Conservation (phyloP, 352 stramenopile genomes). For the Phytophthora citrophthora region DNA sequence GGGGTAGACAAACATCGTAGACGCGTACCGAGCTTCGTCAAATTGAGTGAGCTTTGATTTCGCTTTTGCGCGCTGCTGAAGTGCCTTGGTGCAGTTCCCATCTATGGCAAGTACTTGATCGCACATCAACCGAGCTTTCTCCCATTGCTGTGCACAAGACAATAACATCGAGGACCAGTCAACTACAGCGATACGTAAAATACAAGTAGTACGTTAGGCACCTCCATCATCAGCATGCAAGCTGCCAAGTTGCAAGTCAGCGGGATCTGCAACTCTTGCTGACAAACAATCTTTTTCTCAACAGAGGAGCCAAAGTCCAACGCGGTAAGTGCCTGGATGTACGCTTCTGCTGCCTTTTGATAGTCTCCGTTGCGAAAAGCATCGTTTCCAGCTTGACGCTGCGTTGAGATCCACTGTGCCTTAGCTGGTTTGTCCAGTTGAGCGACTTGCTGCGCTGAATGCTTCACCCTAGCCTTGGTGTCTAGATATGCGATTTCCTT, state of each 20-base stretch:
- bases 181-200: neutral
- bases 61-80: constrained; percentile 73
- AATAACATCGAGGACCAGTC: neutral
- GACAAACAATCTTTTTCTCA: constrained; percentile 46
- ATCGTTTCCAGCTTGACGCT: constrained; percentile 56
- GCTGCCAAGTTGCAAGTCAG: constrained; percentile 82
- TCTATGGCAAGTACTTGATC: constrained; percentile 61
- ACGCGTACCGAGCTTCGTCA: constrained; percentile 58
- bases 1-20: too few species aligned
- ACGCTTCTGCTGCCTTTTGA: constrained; percentile 61
- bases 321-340: constrained; percentile 72
- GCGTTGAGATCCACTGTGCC: constrained; percentile 48
- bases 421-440: constrained; percentile 44
- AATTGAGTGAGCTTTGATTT: constrained; percentile 56
- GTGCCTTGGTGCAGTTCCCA: constrained; percentile 51
- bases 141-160: constrained; percentile 52
- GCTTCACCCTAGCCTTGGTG: constrained; percentile 76
- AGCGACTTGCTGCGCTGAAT: constrained; percentile 65
- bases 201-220: constrained; percentile 13
- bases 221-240: constrained; percentile 78
- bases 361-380: constrained; percentile 56
- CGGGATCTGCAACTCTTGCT: constrained; percentile 65
- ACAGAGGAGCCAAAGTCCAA: constrained; percentile 61
- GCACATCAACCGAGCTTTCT: constrained; percentile 68
- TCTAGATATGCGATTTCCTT: constrained; percentile 83